These are phyloP conservation scores for Ustilago crameri DNA, from an alignment of 1,284 basidiomycete species.

Conservation along the genomic window DNA sequence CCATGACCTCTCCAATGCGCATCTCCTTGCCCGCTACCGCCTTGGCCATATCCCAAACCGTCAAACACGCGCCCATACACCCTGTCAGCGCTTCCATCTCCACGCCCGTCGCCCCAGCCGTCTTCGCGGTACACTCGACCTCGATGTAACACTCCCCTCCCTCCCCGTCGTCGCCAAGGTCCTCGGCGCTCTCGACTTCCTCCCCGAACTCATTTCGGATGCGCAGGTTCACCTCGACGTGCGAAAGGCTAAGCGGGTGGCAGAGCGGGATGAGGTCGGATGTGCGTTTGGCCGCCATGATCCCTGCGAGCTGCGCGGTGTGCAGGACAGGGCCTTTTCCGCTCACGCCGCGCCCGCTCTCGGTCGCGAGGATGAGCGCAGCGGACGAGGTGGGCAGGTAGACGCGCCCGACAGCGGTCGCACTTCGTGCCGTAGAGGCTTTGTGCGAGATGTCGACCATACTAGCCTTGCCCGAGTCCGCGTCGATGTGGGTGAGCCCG, in stretches of 20 bases:
- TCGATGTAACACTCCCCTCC: constrained; percentile 33
- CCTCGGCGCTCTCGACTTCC: background rate
- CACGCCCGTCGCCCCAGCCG: constrained; percentile 73
- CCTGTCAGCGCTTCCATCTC: constrained; percentile 94
- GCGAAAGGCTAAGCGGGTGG: constrained; percentile 79
- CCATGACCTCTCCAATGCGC: constrained; percentile 74
- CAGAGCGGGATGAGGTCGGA: constrained; percentile 78
- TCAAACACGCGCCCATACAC: constrained; percentile 80
- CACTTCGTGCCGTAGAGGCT: constrained; percentile 75
- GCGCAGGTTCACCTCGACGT: constrained; percentile 75
- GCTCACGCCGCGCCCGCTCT: constrained; percentile 68
- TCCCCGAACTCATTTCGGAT: constrained; percentile 36
- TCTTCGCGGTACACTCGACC: constrained; percentile 51
- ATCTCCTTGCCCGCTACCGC: constrained; percentile 85
- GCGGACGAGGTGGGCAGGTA: constrained; percentile 77
- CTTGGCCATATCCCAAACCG: constrained; percentile 93
- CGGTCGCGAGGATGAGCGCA: constrained; percentile 71
- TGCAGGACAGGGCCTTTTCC: constrained; percentile 58
- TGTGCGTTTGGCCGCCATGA: constrained; percentile 87
- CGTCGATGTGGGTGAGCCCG: constrained; percentile 76
- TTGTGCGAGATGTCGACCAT: constrained; percentile 86
- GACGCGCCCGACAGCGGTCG: constrained; percentile 82
- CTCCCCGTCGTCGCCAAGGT: background rate
- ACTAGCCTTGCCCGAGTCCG: constrained; percentile 74
- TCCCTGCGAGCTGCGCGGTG: constrained; percentile 85